phyloP scores from a whole-genome alignment of 176 grass and related monocot species.

The Microstegium vimineum region DNA sequence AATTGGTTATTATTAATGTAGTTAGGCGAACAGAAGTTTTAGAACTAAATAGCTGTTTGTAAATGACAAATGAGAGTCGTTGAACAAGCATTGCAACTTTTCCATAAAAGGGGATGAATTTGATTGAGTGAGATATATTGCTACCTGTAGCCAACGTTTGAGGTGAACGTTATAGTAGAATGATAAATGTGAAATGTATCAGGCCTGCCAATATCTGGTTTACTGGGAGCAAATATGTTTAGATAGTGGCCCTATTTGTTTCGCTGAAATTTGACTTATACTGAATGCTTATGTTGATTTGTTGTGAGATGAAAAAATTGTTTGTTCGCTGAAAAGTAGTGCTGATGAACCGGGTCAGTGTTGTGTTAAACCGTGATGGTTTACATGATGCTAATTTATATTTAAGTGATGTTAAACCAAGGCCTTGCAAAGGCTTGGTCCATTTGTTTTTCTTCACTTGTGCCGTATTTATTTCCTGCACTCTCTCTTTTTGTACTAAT shows the following conservation, averaged over 20 bases:
- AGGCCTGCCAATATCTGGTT: background rate
- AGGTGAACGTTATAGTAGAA: conserved; percentile 1
- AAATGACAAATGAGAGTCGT: background rate
- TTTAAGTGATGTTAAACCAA: too few relatives aligned
- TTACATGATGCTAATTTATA: background rate
- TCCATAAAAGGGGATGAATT: background rate
- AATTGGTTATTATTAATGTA: background rate
- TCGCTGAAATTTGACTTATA: too few relatives aligned
- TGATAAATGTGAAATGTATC: background rate
- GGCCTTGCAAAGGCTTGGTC: background rate
- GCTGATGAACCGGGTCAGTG: too few relatives aligned
- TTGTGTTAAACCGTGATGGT: background rate
- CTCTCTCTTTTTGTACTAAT: background rate
- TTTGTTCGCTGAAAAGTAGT: too few relatives aligned
- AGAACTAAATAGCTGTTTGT: background rate
- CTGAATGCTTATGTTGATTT: too few relatives aligned
- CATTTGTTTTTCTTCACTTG: too few relatives aligned
- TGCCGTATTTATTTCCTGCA: background rate
- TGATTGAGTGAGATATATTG: background rate
- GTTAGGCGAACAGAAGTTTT: background rate
- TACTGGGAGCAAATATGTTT: background rate
- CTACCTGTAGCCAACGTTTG: background rate
- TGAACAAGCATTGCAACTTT: background rate
- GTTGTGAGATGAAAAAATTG: too few relatives aligned
- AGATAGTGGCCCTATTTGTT: too few relatives aligned